Evolutionary conservation across 129 eudicot species (phyloP).

Genomic region (Saussurea involucrata): DNA sequence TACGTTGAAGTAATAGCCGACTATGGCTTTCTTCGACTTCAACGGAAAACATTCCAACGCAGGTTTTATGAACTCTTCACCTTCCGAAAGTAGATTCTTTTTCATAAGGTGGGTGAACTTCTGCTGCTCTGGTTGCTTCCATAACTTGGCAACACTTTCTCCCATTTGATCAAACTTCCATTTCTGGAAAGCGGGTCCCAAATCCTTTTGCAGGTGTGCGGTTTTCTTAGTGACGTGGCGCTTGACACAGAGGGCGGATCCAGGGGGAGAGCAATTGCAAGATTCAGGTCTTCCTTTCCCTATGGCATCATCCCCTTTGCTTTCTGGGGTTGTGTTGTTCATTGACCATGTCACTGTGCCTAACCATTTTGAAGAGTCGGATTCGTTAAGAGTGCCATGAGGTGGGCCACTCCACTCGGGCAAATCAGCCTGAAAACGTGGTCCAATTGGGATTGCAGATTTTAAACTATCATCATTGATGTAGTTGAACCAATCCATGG

Average conservation of each 20-base stretch:
- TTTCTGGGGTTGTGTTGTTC: not conserved
- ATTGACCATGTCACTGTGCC: constrained; percentile 51
- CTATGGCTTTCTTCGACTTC: constrained; percentile 30
- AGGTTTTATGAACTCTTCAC: constrained; percentile 35
- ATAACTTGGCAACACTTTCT: constrained; percentile 45
- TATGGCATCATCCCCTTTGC: constrained; percentile 10
- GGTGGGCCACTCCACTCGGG: constrained; percentile 45
- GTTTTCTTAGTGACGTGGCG: constrained; percentile 31
- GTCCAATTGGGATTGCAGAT: constrained; percentile 57
- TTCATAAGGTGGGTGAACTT: constrained; percentile 34
- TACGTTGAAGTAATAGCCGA: constrained; percentile 55
- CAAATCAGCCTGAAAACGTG: constrained; percentile 64
- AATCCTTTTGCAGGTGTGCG: constrained; percentile 19
- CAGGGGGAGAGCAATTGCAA: constrained; percentile 36
- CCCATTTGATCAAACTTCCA: constrained; percentile 78
- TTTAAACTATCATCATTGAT: constrained; percentile 25
- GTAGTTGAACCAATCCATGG: constrained; percentile 32
- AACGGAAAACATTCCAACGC: constrained; percentile 38
- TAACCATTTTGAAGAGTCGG: constrained; percentile 35
- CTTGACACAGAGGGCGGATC: constrained; percentile 35
- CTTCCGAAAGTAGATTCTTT: constrained; percentile 23
- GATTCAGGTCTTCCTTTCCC: constrained; percentile 52
- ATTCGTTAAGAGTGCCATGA: not conserved
- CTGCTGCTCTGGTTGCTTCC: constrained; percentile 46
- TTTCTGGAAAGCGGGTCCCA: constrained; percentile 49